phyloP scores from a whole-genome alignment of 176 grass and related monocot genomes.

The Oryza glaberrima region DNA sequence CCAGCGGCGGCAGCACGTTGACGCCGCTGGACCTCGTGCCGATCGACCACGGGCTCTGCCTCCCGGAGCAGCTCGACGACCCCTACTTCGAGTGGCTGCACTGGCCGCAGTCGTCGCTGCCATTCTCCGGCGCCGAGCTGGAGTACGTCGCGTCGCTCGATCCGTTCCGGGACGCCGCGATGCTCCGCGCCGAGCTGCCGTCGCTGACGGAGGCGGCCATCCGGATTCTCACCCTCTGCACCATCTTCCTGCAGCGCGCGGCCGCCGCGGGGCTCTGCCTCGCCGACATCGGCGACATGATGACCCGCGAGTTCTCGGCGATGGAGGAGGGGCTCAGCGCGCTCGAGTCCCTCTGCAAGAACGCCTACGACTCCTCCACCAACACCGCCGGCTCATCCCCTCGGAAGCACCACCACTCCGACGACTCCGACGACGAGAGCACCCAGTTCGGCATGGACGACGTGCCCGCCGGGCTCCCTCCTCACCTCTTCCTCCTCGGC shows the following conservation, averaged over 20 bases:
- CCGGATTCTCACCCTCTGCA: conserved; percentile 75
- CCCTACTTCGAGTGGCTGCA: conserved; percentile 99
- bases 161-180: conserved; percentile 69
- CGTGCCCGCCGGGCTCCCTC: neutral
- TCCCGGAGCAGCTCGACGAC: conserved; percentile 79
- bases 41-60: conserved; percentile 92
- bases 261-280: conserved; percentile 72
- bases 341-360: conserved; percentile 73
- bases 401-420: neutral
- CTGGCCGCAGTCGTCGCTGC: conserved; percentile 78
- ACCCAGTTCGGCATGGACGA: conserved; percentile 41
- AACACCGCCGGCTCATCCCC: too few species aligned
- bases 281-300: conserved; percentile 89
- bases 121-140: conserved; percentile 55
- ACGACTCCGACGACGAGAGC: neutral
- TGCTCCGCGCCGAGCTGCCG: conserved; percentile 71
- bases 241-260: conserved; percentile 71
- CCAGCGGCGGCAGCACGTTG: neutral
- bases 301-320: conserved; percentile 67
- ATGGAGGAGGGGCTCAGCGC: conserved; percentile 62
- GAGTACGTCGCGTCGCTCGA: conserved; percentile 69
- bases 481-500: neutral
- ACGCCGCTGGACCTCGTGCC: conserved; percentile 68
- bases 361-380: conserved; percentile 35
- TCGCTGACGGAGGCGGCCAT: conserved; percentile 58